Evolutionary conservation across 2,329 filamentous ascomycete species (phyloP), one percentile per base, ranked within the genome.

Genomic region (Cytospora paraplurivora): DNA sequence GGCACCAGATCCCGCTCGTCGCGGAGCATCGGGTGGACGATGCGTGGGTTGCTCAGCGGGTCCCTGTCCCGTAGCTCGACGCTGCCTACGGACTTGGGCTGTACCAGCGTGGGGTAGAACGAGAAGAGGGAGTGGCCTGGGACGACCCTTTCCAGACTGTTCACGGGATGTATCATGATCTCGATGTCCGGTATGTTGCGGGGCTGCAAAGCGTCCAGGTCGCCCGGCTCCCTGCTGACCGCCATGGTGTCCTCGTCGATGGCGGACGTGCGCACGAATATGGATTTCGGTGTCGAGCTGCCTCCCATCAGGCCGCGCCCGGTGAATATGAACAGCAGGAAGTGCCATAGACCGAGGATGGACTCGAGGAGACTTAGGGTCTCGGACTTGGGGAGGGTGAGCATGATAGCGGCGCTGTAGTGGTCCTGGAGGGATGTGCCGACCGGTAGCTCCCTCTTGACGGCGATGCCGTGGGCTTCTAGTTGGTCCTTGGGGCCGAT

Each of bases 101-200:
- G 71, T 19, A 72, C 59, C 15, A 74, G 67, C 3, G 70, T 69
- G 12, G 69, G 64, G 61, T 71, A 71, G 32, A 73, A 68, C 1
- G 67, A 68, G 32, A 69, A 66, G 4, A 69, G 67, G 3, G 68
- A 61, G 13, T 67, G 66, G 19, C 67, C 67, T 0, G 65, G 63
- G 35, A 74, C 70, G 8, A 74, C 67, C 1, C 69, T 67, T 7
- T 68, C 70, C 6, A 69, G 62, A 10, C 67, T 62, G 1, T 75
- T 73, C 1, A 75, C 73, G 69, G 77, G 78, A 59, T 77, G 73
- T 12, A 80, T 66, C 64, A 81, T 71, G 51, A 74, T 63, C 59
- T 75, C 73, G 33, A 73, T 52, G n/a, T 75, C 70, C 3, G 74
- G 73, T 0, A 72, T 27, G 56, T 75, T 73, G 44, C 62, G 60